phyloP scores from a whole-genome alignment of 768 basidiomycete genomes.

The Lanmaoa pseudosensibilis region DNA sequence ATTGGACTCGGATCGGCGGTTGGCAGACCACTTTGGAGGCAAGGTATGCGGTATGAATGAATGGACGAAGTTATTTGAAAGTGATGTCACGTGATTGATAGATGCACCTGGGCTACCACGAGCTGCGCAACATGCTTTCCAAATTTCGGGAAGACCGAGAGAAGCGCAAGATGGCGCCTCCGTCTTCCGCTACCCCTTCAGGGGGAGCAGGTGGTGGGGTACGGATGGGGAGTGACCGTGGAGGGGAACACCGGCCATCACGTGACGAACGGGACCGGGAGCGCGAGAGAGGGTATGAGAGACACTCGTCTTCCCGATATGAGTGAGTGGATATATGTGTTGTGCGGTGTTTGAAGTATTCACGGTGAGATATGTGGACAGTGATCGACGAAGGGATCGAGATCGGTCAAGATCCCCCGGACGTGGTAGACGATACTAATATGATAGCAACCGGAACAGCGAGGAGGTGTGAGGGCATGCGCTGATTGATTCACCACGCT shows the following conservation, averaged over 20 bases:
- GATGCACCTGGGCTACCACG: constrained; percentile 99
- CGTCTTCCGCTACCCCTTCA: constrained; percentile 39
- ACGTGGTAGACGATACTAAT: constrained; percentile 54
- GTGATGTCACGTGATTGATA: constrained; percentile 41
- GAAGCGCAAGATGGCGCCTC: constrained; percentile 65
- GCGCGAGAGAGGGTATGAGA: constrained; percentile 67
- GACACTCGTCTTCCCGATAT: constrained; percentile 67
- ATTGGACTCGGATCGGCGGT: constrained; percentile 94
- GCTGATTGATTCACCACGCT: constrained; percentile 10
- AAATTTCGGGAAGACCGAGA: constrained; percentile 92
- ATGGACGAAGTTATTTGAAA: constrained; percentile 20
- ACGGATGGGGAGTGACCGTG: constrained; percentile 44
- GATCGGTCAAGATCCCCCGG: constrained; percentile 75
- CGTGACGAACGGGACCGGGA: constrained; percentile 70
- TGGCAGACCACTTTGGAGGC: constrained; percentile 99
- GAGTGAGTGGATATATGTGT: constrained; percentile 51
- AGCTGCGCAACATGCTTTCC: constrained; percentile 88
- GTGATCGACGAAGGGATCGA: constrained; percentile 69
- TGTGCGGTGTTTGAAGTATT: constrained; percentile 18
- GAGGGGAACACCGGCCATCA: constrained; percentile 54
- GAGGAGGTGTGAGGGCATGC: neutral
- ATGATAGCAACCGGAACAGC: neutral
- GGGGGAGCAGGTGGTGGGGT: constrained; percentile 39
- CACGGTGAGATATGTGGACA: constrained; percentile 28
- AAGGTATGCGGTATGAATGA: constrained; percentile 61